Evolutionary conservation across 495 filamentous ascomycete species (phyloP).

Genomic region (Amorphotheca resinae): DNA sequence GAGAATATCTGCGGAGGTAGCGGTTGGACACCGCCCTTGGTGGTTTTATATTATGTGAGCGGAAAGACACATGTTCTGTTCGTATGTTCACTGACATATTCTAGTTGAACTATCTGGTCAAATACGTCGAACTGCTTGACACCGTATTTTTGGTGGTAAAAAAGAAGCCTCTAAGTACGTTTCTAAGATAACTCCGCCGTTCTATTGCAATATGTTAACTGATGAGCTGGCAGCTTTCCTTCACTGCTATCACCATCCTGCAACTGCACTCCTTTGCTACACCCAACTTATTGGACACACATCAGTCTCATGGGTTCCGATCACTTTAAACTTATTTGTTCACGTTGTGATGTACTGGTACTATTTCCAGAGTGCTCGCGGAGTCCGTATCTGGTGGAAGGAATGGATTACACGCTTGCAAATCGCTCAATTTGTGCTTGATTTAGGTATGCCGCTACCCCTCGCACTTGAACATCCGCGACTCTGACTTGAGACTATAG

Average conservation of each 20-base stretch:
- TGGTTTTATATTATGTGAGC: conserved; percentile 71
- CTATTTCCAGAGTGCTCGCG: conserved; percentile 77
- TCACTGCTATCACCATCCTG: conserved; percentile 78
- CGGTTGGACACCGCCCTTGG: conserved; percentile 65
- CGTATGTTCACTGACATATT: conserved; percentile 3
- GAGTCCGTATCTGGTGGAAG: conserved; percentile 81
- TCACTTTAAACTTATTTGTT: conserved; percentile 64
- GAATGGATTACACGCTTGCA: conserved; percentile 81
- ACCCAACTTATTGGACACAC: conserved; percentile 69
- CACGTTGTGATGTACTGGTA: conserved; percentile 69
- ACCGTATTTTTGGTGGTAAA: conserved; percentile 75
- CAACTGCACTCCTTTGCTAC: conserved; percentile 75
- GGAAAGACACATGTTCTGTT: background rate
- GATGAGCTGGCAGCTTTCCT: conserved; percentile 51
- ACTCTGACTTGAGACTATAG: background rate
- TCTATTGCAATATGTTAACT: conserved; percentile 16
- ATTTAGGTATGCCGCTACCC: conserved; percentile 45
- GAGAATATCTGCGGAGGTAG: conserved; percentile 55
- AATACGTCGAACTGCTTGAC: conserved; percentile 71
- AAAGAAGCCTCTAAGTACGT: conserved; percentile 74
- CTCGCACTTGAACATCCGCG: background rate
- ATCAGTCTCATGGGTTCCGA: conserved; percentile 65
- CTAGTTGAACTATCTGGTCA: conserved; percentile 73
- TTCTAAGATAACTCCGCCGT: background rate
- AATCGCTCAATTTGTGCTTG: conserved; percentile 71